Percentiles rank a stretch among this genome's conserved stretches.
Conservation (phyloP, 2,329 filamentous ascomycete genomes). For the Colletotrichum tanaceti region DNA sequence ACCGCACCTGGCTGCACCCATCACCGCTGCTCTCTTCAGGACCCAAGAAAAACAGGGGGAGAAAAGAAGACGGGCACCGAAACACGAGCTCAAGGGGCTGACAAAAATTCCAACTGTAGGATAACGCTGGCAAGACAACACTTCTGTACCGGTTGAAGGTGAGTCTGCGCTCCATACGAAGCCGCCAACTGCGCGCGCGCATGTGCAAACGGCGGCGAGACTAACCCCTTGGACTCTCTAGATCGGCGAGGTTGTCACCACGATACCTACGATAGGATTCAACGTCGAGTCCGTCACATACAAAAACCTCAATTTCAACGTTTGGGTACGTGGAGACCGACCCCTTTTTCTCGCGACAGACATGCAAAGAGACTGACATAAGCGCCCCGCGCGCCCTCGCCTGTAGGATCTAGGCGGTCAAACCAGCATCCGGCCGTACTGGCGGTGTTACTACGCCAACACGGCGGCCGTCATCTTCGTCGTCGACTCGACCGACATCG, state of each 20-base stretch:
- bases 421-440: slow-evolving; percentile 98
- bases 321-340: slow-evolving; percentile 77
- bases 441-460: slow-evolving; percentile 99
- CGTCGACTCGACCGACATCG: slow-evolving; percentile 97
- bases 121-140: slow-evolving; percentile 98
- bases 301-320: slow-evolving; percentile 98
- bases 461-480: slow-evolving; percentile 99
- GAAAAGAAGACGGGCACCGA: slow-evolving; percentile 1
- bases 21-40: background rate
- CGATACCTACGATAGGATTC: slow-evolving; percentile 98
- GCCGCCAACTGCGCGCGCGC: background rate
- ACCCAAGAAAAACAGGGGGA: no score
- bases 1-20: background rate
- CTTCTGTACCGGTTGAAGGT: slow-evolving; percentile 96
- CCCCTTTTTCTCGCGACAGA: background rate
- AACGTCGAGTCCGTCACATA: slow-evolving; percentile 99
- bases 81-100: slow-evolving; percentile 23
- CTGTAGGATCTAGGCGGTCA: slow-evolving; percentile 89
- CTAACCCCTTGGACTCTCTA: slow-evolving; percentile 53
- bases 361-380: slow-evolving; percentile 41
- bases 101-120: slow-evolving; percentile 62
- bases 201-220: slow-evolving; percentile 2
- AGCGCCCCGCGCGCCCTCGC: slow-evolving; percentile 18
- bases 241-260: slow-evolving; percentile 99
- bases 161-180: background rate